Evolutionary conservation across 1,139 yeast species (phyloP).

Genomic region (Hemisphaericaspora subhashii): DNA sequence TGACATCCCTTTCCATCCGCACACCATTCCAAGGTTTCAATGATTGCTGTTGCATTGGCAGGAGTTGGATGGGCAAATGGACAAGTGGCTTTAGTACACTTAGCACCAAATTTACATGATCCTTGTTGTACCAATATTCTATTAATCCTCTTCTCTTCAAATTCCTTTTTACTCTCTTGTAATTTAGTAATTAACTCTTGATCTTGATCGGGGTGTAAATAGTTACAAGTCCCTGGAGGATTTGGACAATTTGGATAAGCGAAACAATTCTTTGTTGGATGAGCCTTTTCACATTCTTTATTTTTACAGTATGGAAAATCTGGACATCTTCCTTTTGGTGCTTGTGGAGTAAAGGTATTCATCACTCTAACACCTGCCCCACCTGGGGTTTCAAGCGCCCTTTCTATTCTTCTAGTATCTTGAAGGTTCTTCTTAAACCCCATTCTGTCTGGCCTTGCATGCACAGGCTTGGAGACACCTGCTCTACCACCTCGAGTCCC

Average conservation of each 20-base stretch:
- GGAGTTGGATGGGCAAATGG: constrained; percentile 93
- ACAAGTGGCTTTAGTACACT: constrained; percentile 76
- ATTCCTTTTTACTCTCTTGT: constrained; percentile 57
- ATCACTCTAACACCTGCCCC: constrained; percentile 4
- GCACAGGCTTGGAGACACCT: constrained; percentile 8
- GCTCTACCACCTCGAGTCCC: constrained; percentile 8
- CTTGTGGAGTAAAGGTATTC: constrained; percentile 32
- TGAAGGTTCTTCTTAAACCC: constrained; percentile 25
- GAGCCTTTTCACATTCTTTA: constrained; percentile 69
- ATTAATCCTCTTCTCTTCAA: constrained; percentile 39
- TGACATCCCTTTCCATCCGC: constrained; percentile 63
- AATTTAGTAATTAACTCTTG: constrained; percentile 66
- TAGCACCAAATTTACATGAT: constrained; percentile 71
- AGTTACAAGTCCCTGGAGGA: constrained; percentile 80
- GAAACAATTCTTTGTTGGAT: constrained; percentile 75
- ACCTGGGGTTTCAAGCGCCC: constrained; percentile 29
- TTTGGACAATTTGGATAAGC: constrained; percentile 80
- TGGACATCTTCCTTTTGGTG: constrained; percentile 66
- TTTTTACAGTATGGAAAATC: constrained; percentile 77
- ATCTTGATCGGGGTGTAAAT: constrained; percentile 82
- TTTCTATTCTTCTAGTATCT: constrained; percentile 41
- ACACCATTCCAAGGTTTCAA: constrained; percentile 74
- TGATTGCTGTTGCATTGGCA: constrained; percentile 71
- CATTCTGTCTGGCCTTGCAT: constrained; percentile 17
- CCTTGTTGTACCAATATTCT: constrained; percentile 20